Percentiles rank a stretch among this genome's conserved stretches.
phyloP scores from a whole-genome alignment of 164 flowering plant genomes.

The Chimonanthus salicifolius region DNA sequence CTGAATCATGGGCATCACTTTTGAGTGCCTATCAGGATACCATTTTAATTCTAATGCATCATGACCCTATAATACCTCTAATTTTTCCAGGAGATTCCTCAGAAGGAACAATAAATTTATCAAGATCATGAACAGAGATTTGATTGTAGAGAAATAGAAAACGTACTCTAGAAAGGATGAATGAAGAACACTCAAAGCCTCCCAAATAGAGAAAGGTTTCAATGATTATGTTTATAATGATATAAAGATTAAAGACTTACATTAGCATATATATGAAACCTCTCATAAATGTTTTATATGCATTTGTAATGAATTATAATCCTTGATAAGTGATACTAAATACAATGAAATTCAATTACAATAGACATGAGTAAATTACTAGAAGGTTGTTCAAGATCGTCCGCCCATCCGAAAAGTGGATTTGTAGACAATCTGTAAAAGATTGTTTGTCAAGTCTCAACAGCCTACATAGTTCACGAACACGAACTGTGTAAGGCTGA shows the following conservation, averaged over 20 bases:
- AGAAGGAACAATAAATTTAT: background rate
- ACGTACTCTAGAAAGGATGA: too few relatives aligned
- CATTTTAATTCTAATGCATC: too few relatives aligned
- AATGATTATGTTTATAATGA: too few relatives aligned
- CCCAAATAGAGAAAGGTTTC: too few relatives aligned
- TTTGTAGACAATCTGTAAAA: conserved; percentile 56
- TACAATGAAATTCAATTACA: background rate
- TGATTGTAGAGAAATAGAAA: too few relatives aligned
- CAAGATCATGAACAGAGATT: background rate
- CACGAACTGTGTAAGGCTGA: conserved; percentile 80
- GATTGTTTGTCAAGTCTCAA: conserved; percentile 82
- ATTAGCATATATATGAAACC: background rate
- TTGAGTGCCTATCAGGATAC: too few relatives aligned
- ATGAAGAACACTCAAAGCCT: too few relatives aligned
- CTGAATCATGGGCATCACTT: too few relatives aligned
- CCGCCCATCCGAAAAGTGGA: conserved; percentile 67
- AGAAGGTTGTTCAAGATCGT: conserved; percentile 63
- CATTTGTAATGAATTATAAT: background rate
- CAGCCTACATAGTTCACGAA: conserved; percentile 71
- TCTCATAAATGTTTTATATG: background rate
- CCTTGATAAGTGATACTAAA: background rate
- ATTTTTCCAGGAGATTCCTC: background rate
- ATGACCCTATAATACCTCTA: too few relatives aligned
- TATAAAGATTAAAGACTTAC: background rate
- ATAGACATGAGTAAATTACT: conserved; percentile 29